phyloP scores from a whole-genome alignment of 108 stramenopile genomes.

The Stephanodiscus triporus region DNA sequence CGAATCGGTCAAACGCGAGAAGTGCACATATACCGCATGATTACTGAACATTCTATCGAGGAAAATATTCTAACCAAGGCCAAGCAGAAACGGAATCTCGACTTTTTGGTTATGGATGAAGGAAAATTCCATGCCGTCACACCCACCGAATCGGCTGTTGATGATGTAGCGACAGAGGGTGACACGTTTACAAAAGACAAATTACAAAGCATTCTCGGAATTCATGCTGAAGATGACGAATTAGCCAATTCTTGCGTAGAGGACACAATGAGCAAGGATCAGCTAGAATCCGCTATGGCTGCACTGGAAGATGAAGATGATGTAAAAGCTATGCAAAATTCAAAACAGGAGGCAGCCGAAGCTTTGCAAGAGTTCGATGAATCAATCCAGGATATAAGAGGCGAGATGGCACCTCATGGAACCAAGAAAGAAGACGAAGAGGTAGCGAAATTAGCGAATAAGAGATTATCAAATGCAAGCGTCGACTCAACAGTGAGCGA shows the following conservation, averaged over 20 bases:
- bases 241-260: conserved; percentile 8
- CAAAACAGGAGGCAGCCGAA: conserved; percentile 78
- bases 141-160: conserved; percentile 17
- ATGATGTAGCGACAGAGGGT: conserved; percentile 31
- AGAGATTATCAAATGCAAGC: conserved; percentile 4
- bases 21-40: conserved; percentile 96
- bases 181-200: conserved; percentile 75
- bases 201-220: conserved; percentile 74
- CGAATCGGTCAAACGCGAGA: conserved; percentile 96
- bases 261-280: conserved; percentile 69
- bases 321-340: conserved; percentile 76
- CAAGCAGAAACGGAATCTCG: conserved; percentile 93
- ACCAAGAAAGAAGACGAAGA: conserved; percentile 31
- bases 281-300: conserved; percentile 90
- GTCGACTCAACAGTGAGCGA: conserved; percentile 15
- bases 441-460: conserved; percentile 30
- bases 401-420: conserved; percentile 28
- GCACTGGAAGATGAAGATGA: conserved; percentile 93
- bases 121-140: conserved; percentile 88
- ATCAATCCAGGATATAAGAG: conserved; percentile 58
- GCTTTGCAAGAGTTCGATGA: conserved; percentile 90
- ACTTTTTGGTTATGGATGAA: conserved; percentile 93
- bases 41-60: conserved; percentile 94
- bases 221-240: conserved; percentile 39
- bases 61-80: conserved; percentile 98